A percentile compares a stretch with the other conserved stretches of the same genome.
Evolutionary conservation across 2,329 filamentous ascomycete genomes (phyloP).

Genomic region (Alternaria postmessia): DNA sequence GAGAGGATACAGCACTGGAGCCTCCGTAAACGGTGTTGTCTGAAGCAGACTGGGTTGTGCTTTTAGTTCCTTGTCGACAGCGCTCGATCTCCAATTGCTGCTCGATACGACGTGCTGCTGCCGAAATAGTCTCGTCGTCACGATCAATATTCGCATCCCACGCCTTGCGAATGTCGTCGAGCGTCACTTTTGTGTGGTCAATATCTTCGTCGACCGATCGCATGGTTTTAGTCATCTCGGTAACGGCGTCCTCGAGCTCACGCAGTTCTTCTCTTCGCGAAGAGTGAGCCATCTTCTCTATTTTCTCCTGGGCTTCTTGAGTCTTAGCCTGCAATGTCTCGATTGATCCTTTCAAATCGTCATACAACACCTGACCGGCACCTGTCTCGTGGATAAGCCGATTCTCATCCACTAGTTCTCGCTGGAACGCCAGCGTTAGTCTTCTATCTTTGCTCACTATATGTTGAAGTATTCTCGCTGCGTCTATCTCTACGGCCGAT

Average conservation of each 20-base stretch:
- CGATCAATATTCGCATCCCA: background rate
- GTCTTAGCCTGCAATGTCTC: background rate
- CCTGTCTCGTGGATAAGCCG: constrained; percentile 2
- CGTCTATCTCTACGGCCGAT: constrained; percentile 5
- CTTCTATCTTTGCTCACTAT: constrained; percentile 3
- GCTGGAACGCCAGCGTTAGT: constrained; percentile 9
- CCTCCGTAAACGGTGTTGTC: background rate
- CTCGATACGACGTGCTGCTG: background rate
- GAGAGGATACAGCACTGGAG: background rate
- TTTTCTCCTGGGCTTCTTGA: background rate
- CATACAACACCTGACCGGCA: constrained; percentile 4
- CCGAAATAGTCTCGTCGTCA: background rate
- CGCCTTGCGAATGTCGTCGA: background rate
- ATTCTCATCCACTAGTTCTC: constrained; percentile 5
- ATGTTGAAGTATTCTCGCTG: constrained; percentile 9
- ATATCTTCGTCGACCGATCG: background rate
- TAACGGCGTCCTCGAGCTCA: background rate
- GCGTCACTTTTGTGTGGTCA: background rate
- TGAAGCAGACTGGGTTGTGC: background rate
- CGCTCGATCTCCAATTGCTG: background rate
- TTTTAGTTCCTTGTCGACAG: background rate
- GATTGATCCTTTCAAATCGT: background rate
- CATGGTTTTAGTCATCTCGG: background rate
- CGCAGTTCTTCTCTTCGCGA: background rate
- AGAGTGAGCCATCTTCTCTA: background rate